These are phyloP conservation scores for Gaertneriomyces semiglobifer DNA, from an alignment of 192 early-diverging fungal genomes.

Conservation along the genomic window DNA sequence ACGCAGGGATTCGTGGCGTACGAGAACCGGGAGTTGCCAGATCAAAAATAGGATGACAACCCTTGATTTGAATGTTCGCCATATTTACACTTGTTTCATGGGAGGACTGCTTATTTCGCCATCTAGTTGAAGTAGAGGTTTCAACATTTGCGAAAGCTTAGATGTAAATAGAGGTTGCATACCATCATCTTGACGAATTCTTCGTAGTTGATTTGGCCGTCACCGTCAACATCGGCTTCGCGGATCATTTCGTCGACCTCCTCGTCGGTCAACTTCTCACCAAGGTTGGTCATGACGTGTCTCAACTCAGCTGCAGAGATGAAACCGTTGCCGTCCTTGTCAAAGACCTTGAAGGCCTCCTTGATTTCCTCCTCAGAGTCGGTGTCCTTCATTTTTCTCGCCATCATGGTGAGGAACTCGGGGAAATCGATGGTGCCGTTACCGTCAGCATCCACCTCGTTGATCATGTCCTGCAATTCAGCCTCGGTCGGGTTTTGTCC, in stretches of 20 bases:
- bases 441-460: constrained; percentile 91
- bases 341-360: constrained; percentile 96
- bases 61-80: too few relatives aligned
- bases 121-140: too few relatives aligned
- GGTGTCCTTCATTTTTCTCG: constrained; percentile 79
- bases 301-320: constrained; percentile 89
- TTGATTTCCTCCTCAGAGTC: constrained; percentile 89
- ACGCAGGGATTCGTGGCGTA: constrained; percentile 28
- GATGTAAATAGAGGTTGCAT: too few relatives aligned
- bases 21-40: constrained; percentile 21
- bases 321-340: constrained; percentile 91
- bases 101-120: too few relatives aligned
- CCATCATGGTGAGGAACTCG: constrained; percentile 93
- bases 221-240: constrained; percentile 70
- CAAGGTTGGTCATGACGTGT: constrained; percentile 89
- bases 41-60: not conserved
- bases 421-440: constrained; percentile 92
- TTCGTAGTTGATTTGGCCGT: constrained; percentile 84
- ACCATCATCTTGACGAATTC: constrained; percentile 80
- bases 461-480: constrained; percentile 92
- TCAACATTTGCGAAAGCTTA: too few relatives aligned
- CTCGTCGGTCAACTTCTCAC: constrained; percentile 74
- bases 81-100: too few relatives aligned
- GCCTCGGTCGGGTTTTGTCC: constrained; percentile 88
- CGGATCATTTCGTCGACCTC: constrained; percentile 67